Percentiles rank a stretch among this genome's conserved stretches.
phyloP scores from a whole-genome alignment of 2,329 filamentous ascomycete species.

The Hortaea sp. region DNA sequence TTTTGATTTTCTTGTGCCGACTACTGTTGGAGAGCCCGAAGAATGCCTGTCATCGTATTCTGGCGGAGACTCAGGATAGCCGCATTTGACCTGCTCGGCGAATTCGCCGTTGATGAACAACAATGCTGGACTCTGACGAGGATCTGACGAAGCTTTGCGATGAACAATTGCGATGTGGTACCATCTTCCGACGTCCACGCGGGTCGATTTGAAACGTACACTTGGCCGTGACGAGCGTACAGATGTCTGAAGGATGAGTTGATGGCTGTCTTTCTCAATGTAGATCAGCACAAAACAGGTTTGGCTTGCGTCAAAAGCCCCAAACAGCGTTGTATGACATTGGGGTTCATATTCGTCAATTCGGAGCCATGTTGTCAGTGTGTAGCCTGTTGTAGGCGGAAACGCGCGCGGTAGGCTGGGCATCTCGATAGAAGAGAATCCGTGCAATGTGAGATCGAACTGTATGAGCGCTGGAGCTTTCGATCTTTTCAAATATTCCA shows the following conservation, averaged over 20 bases:
- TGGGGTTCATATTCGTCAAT: slow-evolving; percentile 77
- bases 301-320: slow-evolving; percentile 83
- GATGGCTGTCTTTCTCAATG: slow-evolving; percentile 82
- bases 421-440: slow-evolving; percentile 83
- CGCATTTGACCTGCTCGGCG: slow-evolving; percentile 79
- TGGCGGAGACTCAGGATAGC: slow-evolving; percentile 71
- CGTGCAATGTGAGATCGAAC: slow-evolving; percentile 81
- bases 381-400: slow-evolving; percentile 77
- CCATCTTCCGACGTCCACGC: slow-evolving; percentile 70
- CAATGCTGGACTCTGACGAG: slow-evolving; percentile 45
- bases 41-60: slow-evolving; percentile 22
- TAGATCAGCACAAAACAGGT: slow-evolving; percentile 92
- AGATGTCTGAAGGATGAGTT: slow-evolving; percentile 93
- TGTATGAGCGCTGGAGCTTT: slow-evolving; percentile 77
- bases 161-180: slow-evolving; percentile 91
- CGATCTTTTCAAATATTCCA: slow-evolving; percentile 64
- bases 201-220: slow-evolving; percentile 78
- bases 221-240: slow-evolving; percentile 78
- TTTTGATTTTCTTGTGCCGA: slow-evolving; percentile 17
- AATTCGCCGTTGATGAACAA: slow-evolving; percentile 92
- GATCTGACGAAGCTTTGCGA: slow-evolving; percentile 32
- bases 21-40: slow-evolving; percentile 1
- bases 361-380: slow-evolving; percentile 78
- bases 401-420: slow-evolving; percentile 77
- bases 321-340: slow-evolving; percentile 90